phyloP scores from a whole-genome alignment of 257 asterid species.

The Catharanthus roseus region DNA sequence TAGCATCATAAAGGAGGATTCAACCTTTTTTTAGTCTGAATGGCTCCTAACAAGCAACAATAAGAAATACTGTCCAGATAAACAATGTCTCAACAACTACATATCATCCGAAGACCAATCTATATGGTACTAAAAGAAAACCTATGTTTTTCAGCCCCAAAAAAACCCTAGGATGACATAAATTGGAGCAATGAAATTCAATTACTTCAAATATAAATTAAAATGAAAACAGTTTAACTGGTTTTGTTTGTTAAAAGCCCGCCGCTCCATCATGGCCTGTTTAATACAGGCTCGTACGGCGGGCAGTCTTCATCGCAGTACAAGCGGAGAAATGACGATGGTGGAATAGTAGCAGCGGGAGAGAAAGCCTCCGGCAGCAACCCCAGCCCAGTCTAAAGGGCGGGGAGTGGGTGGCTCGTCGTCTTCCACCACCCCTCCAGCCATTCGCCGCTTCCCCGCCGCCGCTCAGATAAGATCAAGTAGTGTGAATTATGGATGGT shows the following conservation, averaged over 20 bases:
- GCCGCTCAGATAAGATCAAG: slow-evolving; percentile 82
- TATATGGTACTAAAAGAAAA: background rate
- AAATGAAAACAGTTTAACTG: background rate
- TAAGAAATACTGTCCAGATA: background rate
- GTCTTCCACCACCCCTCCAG: slow-evolving; percentile 9
- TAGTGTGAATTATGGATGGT: slow-evolving; percentile 12
- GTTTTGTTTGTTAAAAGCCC: slow-evolving; percentile 30
- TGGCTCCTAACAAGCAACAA: too few species aligned
- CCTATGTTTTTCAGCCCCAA: too few species aligned
- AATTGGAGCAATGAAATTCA: background rate
- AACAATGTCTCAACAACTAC: background rate
- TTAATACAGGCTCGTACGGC: slow-evolving; percentile 40
- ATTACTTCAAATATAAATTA: background rate
- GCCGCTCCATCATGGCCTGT: slow-evolving; percentile 44
- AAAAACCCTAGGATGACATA: background rate
- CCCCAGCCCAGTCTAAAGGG: background rate
- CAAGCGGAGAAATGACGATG: slow-evolving; percentile 19
- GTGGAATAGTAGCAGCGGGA: background rate
- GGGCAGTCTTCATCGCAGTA: slow-evolving; percentile 67
- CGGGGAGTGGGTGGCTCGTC: slow-evolving; percentile 32
- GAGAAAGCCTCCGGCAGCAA: slow-evolving; percentile 38
- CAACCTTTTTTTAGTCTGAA: background rate
- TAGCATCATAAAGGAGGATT: background rate
- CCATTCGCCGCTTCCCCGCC: slow-evolving; percentile 22
- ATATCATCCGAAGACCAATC: background rate